phyloP scores from a whole-genome alignment of 2,329 filamentous ascomycete genomes.

The Aspergillus nomiae region DNA sequence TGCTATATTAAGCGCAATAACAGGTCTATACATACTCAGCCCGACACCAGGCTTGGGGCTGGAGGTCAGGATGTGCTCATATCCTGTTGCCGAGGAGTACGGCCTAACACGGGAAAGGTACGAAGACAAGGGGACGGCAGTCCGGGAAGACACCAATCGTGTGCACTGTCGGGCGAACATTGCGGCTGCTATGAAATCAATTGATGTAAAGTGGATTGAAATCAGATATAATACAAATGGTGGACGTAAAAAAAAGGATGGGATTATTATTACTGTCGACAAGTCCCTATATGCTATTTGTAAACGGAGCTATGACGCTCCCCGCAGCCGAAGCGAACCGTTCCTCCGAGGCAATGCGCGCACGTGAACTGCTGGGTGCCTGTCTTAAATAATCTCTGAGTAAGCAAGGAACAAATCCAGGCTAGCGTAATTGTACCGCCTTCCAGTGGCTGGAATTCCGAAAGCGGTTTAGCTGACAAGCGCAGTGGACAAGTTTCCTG shows the following conservation, averaged over 20 bases:
- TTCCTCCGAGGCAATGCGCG: slow-evolving; percentile 16
- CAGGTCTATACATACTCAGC: slow-evolving; percentile 63
- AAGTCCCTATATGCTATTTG: slow-evolving; percentile 1
- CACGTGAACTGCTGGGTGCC: slow-evolving; percentile 11
- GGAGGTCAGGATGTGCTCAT: slow-evolving; percentile 81
- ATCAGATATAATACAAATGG: not conserved
- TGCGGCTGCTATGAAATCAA: slow-evolving; percentile 11
- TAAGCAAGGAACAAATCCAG: not conserved
- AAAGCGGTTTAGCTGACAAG: slow-evolving; percentile 16
- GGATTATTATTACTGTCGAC: not conserved
- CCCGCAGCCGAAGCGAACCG: slow-evolving; percentile 23
- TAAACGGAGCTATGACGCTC: slow-evolving; percentile 16
- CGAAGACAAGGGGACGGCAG: slow-evolving; percentile 38
- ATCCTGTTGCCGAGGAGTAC: slow-evolving; percentile 54
- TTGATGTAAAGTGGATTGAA: not conserved
- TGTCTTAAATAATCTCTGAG: not conserved
- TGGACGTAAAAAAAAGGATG: not conserved
- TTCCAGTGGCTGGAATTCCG: slow-evolving; percentile 21
- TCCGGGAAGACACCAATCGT: slow-evolving; percentile 62
- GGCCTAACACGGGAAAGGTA: slow-evolving; percentile 38
- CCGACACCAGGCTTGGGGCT: slow-evolving; percentile 86
- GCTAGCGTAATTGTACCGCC: not conserved
- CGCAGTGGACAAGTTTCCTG: slow-evolving; percentile 39
- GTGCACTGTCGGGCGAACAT: slow-evolving; percentile 54
- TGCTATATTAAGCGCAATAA: not conserved